Base-by-base conservation (phyloP, 768 basidiomycete species). In the Tricholoma terreum region DNA sequence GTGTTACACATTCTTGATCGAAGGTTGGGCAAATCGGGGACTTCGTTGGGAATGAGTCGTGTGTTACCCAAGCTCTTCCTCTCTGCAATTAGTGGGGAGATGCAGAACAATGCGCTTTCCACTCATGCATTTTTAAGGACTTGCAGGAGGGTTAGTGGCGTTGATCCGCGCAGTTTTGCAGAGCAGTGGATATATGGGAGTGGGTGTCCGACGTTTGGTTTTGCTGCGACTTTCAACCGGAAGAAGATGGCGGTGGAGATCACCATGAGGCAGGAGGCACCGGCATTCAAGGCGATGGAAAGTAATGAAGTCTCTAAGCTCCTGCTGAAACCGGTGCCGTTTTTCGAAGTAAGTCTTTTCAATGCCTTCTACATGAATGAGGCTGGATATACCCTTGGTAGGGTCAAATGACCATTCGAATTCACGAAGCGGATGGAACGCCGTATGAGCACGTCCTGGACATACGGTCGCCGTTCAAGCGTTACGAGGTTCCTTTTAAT, bases 141-240 rank as follows among this genome's bases (percentile, higher is more conserved):
- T 43, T 98, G 95, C 67, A 80, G 95, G 63, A 98, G 95, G 72
- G 90, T 95, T 59, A 92, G 91, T 67, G 92, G 94, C 9, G 89
- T 92, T 15, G 96, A 98, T 67, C 82, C 90, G 21, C 81, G 90
- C 54, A 83, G 84, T 27, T 99, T 99, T 67, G 92, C 93, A n/a
- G 94, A 98, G 66, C 96, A 98, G 70, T 99, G 97, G 97, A 93
- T 99, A 60, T 97, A 94, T 66, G 95, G 95, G 11, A 94, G 91
- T 69, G 97, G 97, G 19, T 97, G 94, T 69, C 97, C 97, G 0
- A 82, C 87, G 2, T 94, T 99, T 69, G 84, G 83, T 0, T 90
- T 99, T 69, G 84, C 86, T 11, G 94, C 96, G 0, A 86, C 86
- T 34, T 98, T 98, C 74, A 96, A 98, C 70, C 80, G 94, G 66